Percentiles rank a stretch among this genome's conserved stretches.
Evolutionary conservation across 352 stramenopile species (phyloP).

Genomic region (Phytophthora ramorum): DNA sequence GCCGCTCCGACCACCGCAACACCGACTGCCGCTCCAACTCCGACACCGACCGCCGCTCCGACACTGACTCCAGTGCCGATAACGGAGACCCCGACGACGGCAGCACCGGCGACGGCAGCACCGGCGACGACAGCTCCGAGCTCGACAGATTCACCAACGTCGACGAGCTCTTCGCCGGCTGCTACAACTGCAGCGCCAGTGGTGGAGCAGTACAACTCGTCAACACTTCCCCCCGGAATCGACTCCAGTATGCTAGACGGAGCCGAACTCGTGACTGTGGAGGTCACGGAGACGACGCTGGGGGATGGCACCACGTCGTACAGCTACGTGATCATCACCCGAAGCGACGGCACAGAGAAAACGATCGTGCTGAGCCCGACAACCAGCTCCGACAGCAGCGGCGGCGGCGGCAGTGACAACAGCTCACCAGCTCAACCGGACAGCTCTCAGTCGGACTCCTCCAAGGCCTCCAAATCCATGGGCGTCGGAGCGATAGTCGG

Average conservation of each 20-base stretch:
- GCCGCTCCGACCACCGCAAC: slow-evolving; percentile 5
- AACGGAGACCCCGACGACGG: slow-evolving; percentile 1
- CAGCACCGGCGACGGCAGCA: slow-evolving; percentile 13
- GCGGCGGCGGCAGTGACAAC: slow-evolving; percentile 7
- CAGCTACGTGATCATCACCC: slow-evolving; percentile 54
- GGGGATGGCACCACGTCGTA: slow-evolving; percentile 36
- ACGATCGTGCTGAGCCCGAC: slow-evolving; percentile 23
- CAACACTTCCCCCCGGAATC: slow-evolving; percentile 43
- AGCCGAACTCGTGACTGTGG: slow-evolving; percentile 42
- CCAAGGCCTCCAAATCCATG: slow-evolving; percentile 21
- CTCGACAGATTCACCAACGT: neutral
- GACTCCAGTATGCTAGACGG: slow-evolving; percentile 43
- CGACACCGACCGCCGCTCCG: neutral
- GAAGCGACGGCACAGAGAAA: slow-evolving; percentile 28
- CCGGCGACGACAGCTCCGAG: slow-evolving; percentile 10
- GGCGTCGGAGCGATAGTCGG: slow-evolving; percentile 20
- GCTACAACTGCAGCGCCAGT: slow-evolving; percentile 13
- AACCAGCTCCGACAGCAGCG: slow-evolving; percentile 8
- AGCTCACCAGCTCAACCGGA: slow-evolving; percentile 5
- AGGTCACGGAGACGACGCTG: slow-evolving; percentile 42
- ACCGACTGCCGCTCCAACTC: neutral
- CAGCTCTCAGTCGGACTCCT: slow-evolving; percentile 17
- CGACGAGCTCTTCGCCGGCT: slow-evolving; percentile 7
- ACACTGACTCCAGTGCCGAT: slow-evolving; percentile 2
- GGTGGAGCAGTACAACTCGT: slow-evolving; percentile 46